Evolutionary conservation across 768 basidiomycete species (phyloP).

Genomic region (Lactarius psammicola): DNA sequence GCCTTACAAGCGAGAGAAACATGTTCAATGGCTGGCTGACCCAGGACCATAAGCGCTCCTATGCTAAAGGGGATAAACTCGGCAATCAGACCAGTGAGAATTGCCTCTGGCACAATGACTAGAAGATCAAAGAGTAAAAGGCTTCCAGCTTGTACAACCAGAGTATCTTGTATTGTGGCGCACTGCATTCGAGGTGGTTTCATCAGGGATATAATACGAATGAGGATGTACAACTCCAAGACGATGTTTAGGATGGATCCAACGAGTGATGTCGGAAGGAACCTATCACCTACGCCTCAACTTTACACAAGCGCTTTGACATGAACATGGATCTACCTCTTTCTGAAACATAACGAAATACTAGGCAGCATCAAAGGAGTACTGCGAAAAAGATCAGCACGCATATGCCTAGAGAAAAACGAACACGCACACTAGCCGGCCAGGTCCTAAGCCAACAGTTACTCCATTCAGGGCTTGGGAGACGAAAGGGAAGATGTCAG

Average conservation of each 20-base stretch:
- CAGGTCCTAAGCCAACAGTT: slow-evolving; percentile 6
- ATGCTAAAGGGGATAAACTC: slow-evolving; percentile 45
- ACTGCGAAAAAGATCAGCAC: slow-evolving; percentile 4
- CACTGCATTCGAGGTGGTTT: slow-evolving; percentile 32
- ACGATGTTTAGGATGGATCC: slow-evolving; percentile 38
- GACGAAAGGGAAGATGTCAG: neutral
- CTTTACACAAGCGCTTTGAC: neutral
- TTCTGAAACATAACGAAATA: slow-evolving; percentile 12
- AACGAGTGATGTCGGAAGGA: slow-evolving; percentile 40
- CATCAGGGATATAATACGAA: slow-evolving; percentile 36
- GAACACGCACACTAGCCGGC: slow-evolving; percentile 14
- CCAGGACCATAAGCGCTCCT: slow-evolving; percentile 42
- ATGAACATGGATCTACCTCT: slow-evolving; percentile 7
- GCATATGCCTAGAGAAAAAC: neutral
- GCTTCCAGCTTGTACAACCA: slow-evolving; percentile 38
- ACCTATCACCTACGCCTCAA: slow-evolving; percentile 35
- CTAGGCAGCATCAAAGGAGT: neutral
- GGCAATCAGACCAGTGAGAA: slow-evolving; percentile 38
- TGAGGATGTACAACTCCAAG: slow-evolving; percentile 41
- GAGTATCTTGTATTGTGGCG: slow-evolving; percentile 34
- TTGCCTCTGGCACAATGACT: slow-evolving; percentile 40
- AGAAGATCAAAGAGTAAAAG: slow-evolving; percentile 46
- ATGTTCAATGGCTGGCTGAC: slow-evolving; percentile 36
- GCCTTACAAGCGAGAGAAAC: slow-evolving; percentile 1
- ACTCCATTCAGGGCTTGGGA: slow-evolving; percentile 7